Conservation (phyloP, 1,139 yeast genomes). For the Candida buenavistaensis region DNA sequence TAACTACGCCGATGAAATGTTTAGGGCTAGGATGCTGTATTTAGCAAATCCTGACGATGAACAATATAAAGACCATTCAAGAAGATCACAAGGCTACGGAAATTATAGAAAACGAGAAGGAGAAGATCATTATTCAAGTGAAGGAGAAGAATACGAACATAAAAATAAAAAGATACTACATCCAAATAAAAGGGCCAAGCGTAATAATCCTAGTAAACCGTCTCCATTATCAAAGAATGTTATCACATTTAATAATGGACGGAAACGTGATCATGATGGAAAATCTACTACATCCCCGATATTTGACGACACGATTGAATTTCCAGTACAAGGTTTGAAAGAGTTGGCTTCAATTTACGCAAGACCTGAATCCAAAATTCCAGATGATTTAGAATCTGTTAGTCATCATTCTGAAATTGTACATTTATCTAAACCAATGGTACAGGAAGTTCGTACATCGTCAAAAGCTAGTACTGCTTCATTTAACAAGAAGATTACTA, state of each 20-base stretch:
- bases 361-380: conserved; percentile 9
- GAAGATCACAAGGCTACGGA: conserved; percentile 29
- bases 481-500: conserved; percentile 26
- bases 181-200: conserved; percentile 13
- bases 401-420: conserved; percentile 22
- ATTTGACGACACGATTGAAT: conserved; percentile 17
- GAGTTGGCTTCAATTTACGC: conserved; percentile 14
- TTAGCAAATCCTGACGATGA: conserved; percentile 44
- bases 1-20: conserved; percentile 71
- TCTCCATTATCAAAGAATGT: conserved; percentile 16
- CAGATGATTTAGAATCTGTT: conserved; percentile 20
- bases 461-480: conserved; percentile 32
- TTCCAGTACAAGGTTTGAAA: conserved; percentile 24
- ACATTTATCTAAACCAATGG: conserved; percentile 28
- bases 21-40: conserved; percentile 57
- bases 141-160: conserved; percentile 10
- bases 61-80: conserved; percentile 27
- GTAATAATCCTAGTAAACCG: conserved; percentile 9
- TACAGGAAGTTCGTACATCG: conserved; percentile 31
- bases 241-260: conserved; percentile 4
- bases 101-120: conserved; percentile 21
- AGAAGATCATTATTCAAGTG: conserved; percentile 14
- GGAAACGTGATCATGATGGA: conserved; percentile 1
- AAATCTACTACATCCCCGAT: neutral
- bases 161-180: conserved; percentile 10